phyloP scores from a whole-genome alignment of 192 early-diverging fungal species.

The Backusella tuberculispora region DNA sequence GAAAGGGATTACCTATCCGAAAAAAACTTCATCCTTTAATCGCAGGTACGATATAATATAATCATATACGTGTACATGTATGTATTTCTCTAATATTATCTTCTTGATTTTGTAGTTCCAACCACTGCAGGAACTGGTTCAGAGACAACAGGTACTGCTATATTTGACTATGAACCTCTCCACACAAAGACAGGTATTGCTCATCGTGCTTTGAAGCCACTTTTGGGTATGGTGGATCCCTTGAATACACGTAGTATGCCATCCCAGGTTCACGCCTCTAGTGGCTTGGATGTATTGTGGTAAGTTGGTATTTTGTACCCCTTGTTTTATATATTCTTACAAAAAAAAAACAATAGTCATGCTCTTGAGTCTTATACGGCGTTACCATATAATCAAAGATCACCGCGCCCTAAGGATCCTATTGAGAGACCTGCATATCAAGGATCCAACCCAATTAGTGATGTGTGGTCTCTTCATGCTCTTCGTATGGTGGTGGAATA shows the following conservation, averaged over 20 bases:
- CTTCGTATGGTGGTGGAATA: slow-evolving; percentile 82
- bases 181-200: slow-evolving; percentile 91
- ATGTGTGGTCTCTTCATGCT: slow-evolving; percentile 85
- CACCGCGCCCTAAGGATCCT: slow-evolving; percentile 79
- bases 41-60: slow-evolving; percentile 52
- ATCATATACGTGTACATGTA: not conserved
- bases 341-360: slow-evolving; percentile 54
- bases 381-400: slow-evolving; percentile 79
- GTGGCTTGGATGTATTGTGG: slow-evolving; percentile 86
- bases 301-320: slow-evolving; percentile 9
- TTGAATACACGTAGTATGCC: slow-evolving; percentile 89
- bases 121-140: slow-evolving; percentile 73
- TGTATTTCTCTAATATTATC: not conserved
- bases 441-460: slow-evolving; percentile 91
- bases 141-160: slow-evolving; percentile 88
- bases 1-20: slow-evolving; percentile 77
- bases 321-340: not conserved
- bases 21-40: slow-evolving; percentile 80
- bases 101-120: slow-evolving; percentile 31
- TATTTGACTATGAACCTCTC: slow-evolving; percentile 86
- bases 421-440: slow-evolving; percentile 89
- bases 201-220: slow-evolving; percentile 79
- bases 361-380: slow-evolving; percentile 93
- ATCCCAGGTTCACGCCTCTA: slow-evolving; percentile 82
- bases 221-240: slow-evolving; percentile 89